These are phyloP conservation scores for Trichophaea hybrida DNA, from an alignment of 2,329 filamentous ascomycete species.

Conservation along the genomic window DNA sequence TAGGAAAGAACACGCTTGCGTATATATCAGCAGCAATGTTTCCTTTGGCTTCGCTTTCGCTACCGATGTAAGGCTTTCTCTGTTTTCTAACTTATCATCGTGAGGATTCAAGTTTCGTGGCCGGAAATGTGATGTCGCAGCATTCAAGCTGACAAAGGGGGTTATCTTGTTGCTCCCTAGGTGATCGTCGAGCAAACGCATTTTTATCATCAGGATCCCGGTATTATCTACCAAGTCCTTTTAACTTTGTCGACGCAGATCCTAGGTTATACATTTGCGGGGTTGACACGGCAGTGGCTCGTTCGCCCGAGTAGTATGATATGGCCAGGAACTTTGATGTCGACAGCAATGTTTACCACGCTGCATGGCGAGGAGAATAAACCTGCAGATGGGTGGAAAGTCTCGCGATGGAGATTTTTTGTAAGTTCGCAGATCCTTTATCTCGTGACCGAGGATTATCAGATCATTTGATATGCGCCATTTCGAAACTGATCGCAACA, in stretches of 20 bases:
- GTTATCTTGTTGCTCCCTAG: conserved; percentile 26
- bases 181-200: conserved; percentile 79
- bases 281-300: conserved; percentile 63
- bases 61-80: conserved; percentile 47
- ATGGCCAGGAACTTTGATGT: conserved; percentile 79
- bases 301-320: conserved; percentile 81
- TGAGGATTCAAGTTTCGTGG: background rate
- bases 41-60: conserved; percentile 82
- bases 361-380: conserved; percentile 75
- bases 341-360: conserved; percentile 76
- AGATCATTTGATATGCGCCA: conserved; percentile 13
- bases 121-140: background rate
- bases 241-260: conserved; percentile 78
- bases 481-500: background rate
- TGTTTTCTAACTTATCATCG: too few species aligned
- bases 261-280: conserved; percentile 73
- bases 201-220: conserved; percentile 71
- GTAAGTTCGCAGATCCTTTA: conserved; percentile 31
- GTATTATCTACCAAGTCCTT: conserved; percentile 63
- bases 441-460: conserved; percentile 8
- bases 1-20: conserved; percentile 75
- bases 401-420: conserved; percentile 76
- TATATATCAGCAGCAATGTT: conserved; percentile 80
- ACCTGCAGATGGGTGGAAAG: conserved; percentile 65
- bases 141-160: background rate